Evolutionary conservation across 768 basidiomycete genomes (phyloP).

Genomic region (Russula sp.): DNA sequence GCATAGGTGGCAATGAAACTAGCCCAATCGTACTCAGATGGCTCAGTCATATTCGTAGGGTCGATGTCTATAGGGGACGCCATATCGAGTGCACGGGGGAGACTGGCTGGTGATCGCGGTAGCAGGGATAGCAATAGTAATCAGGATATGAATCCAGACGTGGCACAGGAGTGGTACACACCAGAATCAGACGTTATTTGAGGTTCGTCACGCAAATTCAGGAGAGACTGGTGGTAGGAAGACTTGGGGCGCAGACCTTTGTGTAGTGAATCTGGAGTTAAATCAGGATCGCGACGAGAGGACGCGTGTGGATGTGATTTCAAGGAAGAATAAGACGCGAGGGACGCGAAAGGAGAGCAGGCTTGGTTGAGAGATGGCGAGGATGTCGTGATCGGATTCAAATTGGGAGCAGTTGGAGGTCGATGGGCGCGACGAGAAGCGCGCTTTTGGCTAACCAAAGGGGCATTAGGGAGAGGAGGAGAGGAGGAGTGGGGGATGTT

Average conservation of each 20-base stretch:
- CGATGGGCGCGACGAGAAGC: slow-evolving; percentile 27
- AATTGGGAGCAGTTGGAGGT: slow-evolving; percentile 39
- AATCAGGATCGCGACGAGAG: slow-evolving; percentile 9
- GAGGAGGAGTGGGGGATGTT: slow-evolving; percentile 11
- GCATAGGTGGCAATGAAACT: slow-evolving; percentile 74
- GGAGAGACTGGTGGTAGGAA: slow-evolving; percentile 18
- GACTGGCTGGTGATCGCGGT: slow-evolving; percentile 1
- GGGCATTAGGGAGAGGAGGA: slow-evolving; percentile 32
- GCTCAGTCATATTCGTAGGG: slow-evolving; percentile 17
- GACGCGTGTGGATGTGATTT: background rate
- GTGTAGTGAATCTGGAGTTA: slow-evolving; percentile 1
- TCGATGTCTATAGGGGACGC: slow-evolving; percentile 23
- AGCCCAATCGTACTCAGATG: slow-evolving; percentile 54
- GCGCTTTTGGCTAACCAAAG: slow-evolving; percentile 24
- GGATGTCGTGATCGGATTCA: slow-evolving; percentile 36
- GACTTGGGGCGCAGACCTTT: slow-evolving; percentile 11
- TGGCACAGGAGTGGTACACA: background rate
- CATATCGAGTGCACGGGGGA: slow-evolving; percentile 24
- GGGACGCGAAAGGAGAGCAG: slow-evolving; percentile 10
- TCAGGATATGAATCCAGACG: background rate
- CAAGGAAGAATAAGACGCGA: slow-evolving; percentile 5
- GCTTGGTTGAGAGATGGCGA: slow-evolving; percentile 19
- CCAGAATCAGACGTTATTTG: slow-evolving; percentile 14
- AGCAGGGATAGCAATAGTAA: background rate
- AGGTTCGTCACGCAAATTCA: slow-evolving; percentile 18